Conservation (phyloP, 1,284 basidiomycete genomes). For the Golubevia pallescens region DNA sequence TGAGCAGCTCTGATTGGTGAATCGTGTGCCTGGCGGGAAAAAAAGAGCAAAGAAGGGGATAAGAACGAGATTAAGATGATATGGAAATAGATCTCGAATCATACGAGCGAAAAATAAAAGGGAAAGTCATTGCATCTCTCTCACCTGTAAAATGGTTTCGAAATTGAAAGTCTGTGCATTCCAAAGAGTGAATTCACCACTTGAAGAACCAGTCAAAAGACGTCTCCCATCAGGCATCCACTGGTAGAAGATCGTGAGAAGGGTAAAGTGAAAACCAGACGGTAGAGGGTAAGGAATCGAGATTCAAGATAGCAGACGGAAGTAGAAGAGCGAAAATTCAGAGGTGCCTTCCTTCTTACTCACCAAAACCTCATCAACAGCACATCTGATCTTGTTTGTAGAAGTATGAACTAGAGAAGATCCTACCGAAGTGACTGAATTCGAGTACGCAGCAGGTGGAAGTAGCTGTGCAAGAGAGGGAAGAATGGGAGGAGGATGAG, state of each 20-base stretch:
- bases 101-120: not conserved
- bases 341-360: not conserved
- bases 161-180: slow-evolving; percentile 63
- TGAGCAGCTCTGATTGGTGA: slow-evolving; percentile 48
- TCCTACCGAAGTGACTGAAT: slow-evolving; percentile 32
- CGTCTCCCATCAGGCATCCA: slow-evolving; percentile 59
- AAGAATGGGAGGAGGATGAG: not conserved
- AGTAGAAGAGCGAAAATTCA: not conserved
- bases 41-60: not conserved
- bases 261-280: not conserved
- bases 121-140: not conserved
- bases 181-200: slow-evolving; percentile 62
- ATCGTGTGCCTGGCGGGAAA: slow-evolving; percentile 39
- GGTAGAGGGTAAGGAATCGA: not conserved
- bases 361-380: slow-evolving; percentile 49
- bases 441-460: slow-evolving; percentile 39
- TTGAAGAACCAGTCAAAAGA: slow-evolving; percentile 52
- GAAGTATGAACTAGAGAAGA: slow-evolving; percentile 49
- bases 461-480: slow-evolving; percentile 21
- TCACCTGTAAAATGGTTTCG: slow-evolving; percentile 57
- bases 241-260: slow-evolving; percentile 3
- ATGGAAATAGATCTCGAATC: not conserved
- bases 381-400: slow-evolving; percentile 61
- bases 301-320: no score
- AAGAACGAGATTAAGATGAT: not conserved